A percentile compares a stretch with the other conserved stretches of the same genome.
Conservation (phyloP, 2,329 filamentous ascomycete species). For the Xylariaceae sp. region DNA sequence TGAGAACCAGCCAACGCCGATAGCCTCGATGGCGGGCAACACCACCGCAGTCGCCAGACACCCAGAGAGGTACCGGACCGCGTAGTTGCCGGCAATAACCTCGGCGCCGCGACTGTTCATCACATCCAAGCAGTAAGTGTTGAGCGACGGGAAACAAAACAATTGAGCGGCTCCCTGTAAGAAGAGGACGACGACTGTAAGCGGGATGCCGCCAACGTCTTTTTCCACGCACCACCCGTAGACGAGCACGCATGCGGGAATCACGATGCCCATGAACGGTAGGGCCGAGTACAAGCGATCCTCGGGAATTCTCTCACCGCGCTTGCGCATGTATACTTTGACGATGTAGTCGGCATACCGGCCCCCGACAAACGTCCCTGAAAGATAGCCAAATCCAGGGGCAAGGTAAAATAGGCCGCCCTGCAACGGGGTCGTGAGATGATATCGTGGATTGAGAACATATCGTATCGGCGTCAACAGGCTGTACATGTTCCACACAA, state of each 20-base stretch:
- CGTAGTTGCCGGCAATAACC: constrained; percentile 75
- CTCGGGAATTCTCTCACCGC: constrained; percentile 59
- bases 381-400: constrained; percentile 59
- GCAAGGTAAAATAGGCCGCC: constrained; percentile 65
- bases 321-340: constrained; percentile 35
- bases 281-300: constrained; percentile 60
- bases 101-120: constrained; percentile 67
- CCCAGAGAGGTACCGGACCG: constrained; percentile 69
- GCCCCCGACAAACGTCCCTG: constrained; percentile 61
- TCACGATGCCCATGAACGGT: constrained; percentile 53
- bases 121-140: constrained; percentile 78
- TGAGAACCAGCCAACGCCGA: constrained; percentile 78
- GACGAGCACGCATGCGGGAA: constrained; percentile 60
- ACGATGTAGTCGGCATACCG: constrained; percentile 37
- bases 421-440: constrained; percentile 55
- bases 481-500: constrained; percentile 68
- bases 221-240: constrained; percentile 51
- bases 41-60: constrained; percentile 65
- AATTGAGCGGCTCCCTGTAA: constrained; percentile 68
- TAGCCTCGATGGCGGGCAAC: constrained; percentile 64
- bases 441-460: constrained; percentile 64
- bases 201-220: constrained; percentile 45
- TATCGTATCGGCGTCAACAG: constrained; percentile 59
- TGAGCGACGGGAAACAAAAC: constrained; percentile 69
- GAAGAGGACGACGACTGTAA: constrained; percentile 70